Evolutionary conservation across 2,329 filamentous ascomycete genomes (phyloP).

Genomic region (Ophiocordyceps camponoti-saundersi): DNA sequence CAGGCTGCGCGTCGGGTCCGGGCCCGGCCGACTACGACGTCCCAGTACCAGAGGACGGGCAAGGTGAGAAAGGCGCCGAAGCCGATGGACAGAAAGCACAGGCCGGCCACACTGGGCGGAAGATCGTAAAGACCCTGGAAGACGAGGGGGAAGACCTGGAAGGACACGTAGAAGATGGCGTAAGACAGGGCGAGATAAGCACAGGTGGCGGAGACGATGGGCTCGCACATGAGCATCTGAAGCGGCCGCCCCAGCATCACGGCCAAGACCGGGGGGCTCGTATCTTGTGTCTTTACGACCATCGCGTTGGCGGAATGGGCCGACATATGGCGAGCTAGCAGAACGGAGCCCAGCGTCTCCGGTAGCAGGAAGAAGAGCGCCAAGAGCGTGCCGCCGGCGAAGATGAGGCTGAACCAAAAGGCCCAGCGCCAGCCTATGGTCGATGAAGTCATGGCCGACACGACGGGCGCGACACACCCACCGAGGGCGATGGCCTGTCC

Average conservation of each 20-base stretch:
- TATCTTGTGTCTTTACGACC: slow-evolving; percentile 20
- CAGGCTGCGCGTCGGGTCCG: slow-evolving; percentile 32
- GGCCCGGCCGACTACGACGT: slow-evolving; percentile 37
- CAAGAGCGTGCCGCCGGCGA: slow-evolving; percentile 44
- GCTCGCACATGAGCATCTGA: slow-evolving; percentile 55
- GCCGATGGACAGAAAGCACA: slow-evolving; percentile 53
- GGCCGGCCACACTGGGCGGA: slow-evolving; percentile 43
- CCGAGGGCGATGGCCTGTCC: slow-evolving; percentile 43
- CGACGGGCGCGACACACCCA: slow-evolving; percentile 47
- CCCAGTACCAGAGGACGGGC: slow-evolving; percentile 48
- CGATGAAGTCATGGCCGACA: slow-evolving; percentile 42
- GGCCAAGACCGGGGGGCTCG: slow-evolving; percentile 44
- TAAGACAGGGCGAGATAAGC: slow-evolving; percentile 57
- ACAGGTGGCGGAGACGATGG: slow-evolving; percentile 55
- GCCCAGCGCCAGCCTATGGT: slow-evolving; percentile 51
- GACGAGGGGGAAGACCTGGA: slow-evolving; percentile 58
- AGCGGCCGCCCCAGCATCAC: slow-evolving; percentile 57
- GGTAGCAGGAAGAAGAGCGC: slow-evolving; percentile 41
- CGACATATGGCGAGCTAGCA: slow-evolving; percentile 29
- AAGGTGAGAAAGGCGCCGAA: slow-evolving; percentile 42
- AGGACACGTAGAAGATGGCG: slow-evolving; percentile 52
- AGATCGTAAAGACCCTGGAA: slow-evolving; percentile 48
- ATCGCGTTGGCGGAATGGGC: too few relatives aligned
- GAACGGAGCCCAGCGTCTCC: slow-evolving; percentile 43
- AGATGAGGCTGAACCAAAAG: slow-evolving; percentile 54